A percentile compares a stretch with the other conserved stretches of the same genome.
phyloP scores from a whole-genome alignment of 2,329 filamentous ascomycete species.

The Penicillium sp. region DNA sequence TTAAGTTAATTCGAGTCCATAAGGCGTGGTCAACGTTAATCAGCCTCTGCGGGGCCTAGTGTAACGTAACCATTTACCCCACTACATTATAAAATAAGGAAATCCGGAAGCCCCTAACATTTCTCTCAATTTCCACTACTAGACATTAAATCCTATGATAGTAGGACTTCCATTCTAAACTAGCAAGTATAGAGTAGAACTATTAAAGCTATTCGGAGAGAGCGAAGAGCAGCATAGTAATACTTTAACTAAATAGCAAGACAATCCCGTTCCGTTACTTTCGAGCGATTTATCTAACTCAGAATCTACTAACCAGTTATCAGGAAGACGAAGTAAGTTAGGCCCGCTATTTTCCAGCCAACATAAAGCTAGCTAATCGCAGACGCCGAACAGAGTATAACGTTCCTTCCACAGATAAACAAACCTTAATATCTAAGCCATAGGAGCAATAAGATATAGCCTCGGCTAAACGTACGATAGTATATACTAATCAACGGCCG shows the following conservation, averaged over 20 bases:
- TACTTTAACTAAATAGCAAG: background rate
- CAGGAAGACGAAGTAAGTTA: background rate
- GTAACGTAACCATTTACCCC: too few species aligned
- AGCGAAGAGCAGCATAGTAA: conserved; percentile 1
- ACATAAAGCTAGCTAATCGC: background rate
- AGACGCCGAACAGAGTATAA: background rate
- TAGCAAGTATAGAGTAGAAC: background rate
- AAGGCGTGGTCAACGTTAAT: too few species aligned
- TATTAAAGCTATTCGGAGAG: background rate
- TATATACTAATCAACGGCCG: background rate
- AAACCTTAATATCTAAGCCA: background rate
- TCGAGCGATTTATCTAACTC: background rate
- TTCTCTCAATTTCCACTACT: background rate
- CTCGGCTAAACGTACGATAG: background rate
- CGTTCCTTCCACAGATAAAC: background rate
- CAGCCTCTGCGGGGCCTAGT: too few species aligned
- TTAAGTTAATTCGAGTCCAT: too few species aligned
- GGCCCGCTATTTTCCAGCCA: background rate
- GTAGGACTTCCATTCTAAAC: background rate
- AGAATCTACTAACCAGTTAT: background rate
- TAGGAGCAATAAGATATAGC: background rate
- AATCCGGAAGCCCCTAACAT: background rate
- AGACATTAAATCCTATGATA: background rate
- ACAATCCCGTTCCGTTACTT: background rate
- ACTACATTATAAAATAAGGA: background rate